Base-by-base conservation (phyloP, 768 basidiomycete species). In the Mycena leptocephala region DNA sequence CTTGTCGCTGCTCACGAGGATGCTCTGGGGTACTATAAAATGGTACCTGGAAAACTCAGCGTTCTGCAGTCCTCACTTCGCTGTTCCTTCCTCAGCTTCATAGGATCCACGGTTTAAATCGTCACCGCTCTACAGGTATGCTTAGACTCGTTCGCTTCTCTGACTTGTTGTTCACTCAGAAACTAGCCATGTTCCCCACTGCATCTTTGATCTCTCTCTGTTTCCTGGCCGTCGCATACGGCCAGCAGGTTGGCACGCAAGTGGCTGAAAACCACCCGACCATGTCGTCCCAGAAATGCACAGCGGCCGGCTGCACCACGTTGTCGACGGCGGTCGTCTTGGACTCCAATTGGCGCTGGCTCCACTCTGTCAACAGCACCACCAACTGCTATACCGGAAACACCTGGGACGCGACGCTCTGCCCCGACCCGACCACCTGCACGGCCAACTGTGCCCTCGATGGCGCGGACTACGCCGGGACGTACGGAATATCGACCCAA, bases 341-440 rank as follows among this genome's bases (percentile, higher is more conserved):
- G 82, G 91, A 92, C 81, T 73, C 87, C 72, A 90, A 91, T 85
- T 91, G 89, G 89, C 89, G 90, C 58, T 91, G 89, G 89, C 77
- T 87, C 20, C 88, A 89, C 81, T 79, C 78, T 43, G 83, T 81
- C 72, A 77, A 78, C 72, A 78, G 82, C 33, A 83, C 84, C 84
- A 85, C 83, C 70, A 87, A 87, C 83, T 88, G 91, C 80, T 91
- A 92, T 86, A 90, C 88, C 75, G 91, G 91, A 41, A 91, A 92
- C 86, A 80, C 85, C 20, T 92, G 90, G 90, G 85, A 92, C 83
- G 74, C 85, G 10, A 84, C 88, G 16, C 81, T 91, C 59, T 92
- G 91, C 86, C 87, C 90, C 43, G 87, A 89, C 78, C 82, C 85
- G 28, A 80, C 79, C 3, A 89, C 89, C 66, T 92, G 91, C 81